Evolutionary conservation across 139 green algal genomes (phyloP).

Genomic region (Spirogloea muscicola): DNA sequence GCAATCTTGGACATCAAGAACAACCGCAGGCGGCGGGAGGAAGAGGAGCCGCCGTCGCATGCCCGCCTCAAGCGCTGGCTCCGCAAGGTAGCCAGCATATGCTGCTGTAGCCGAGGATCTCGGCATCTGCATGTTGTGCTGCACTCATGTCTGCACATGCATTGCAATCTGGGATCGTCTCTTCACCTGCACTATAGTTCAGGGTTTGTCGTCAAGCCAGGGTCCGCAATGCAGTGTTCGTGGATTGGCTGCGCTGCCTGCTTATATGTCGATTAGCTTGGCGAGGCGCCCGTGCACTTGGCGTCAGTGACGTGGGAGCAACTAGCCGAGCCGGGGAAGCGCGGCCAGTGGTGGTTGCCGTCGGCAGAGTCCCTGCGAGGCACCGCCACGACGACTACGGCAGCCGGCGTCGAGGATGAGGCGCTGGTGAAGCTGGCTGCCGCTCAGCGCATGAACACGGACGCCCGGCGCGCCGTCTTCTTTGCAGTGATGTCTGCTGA

Average conservation of each 20-base stretch:
- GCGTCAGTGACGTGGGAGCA: conserved; percentile 39
- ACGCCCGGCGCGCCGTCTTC: conserved; percentile 47
- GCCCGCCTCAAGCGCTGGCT: conserved; percentile 47
- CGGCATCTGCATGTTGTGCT: too few species aligned
- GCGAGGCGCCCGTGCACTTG: conserved; percentile 40
- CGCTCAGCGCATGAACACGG: conserved; percentile 53
- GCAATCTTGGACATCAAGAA: conserved; percentile 54
- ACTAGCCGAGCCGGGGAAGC: conserved; percentile 43
- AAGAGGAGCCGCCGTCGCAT: neutral
- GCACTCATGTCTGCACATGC: too few species aligned
- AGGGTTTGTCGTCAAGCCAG: too few species aligned
- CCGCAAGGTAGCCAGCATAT: too few species aligned
- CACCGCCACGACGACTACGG: neutral
- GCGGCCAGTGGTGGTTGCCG: conserved; percentile 50
- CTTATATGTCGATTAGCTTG: conserved; percentile 24
- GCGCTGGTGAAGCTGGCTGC: conserved; percentile 46
- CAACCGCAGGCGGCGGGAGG: conserved; percentile 22
- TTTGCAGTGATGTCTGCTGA: conserved; percentile 48
- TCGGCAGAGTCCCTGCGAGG: neutral
- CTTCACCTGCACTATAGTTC: too few species aligned
- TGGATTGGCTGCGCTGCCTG: too few species aligned
- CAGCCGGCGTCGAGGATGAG: conserved; percentile 5
- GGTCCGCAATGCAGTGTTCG: too few species aligned
- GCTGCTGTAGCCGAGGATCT: too few species aligned
- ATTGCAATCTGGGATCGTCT: too few species aligned